Evolutionary conservation across 495 filamentous ascomycete genomes (phyloP).

Genomic region (Tuber calosporum): DNA sequence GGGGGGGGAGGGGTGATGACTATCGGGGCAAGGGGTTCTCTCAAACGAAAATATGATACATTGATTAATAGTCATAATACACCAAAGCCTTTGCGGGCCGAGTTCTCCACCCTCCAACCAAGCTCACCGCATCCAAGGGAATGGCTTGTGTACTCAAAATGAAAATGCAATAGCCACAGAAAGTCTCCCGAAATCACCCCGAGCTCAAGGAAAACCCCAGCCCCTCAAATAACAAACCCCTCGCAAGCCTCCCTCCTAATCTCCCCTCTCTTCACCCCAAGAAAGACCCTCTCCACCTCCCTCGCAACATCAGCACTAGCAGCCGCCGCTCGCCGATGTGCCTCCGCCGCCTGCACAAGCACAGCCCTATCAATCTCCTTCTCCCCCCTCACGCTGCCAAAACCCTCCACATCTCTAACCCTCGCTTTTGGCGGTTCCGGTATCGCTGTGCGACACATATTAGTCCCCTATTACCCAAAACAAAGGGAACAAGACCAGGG

Average conservation of each 20-base stretch:
- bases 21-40: not conserved
- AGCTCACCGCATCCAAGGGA: not conserved
- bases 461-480: not conserved
- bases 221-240: slow-evolving; percentile 2
- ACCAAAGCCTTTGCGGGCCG: not conserved
- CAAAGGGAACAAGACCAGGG: not conserved
- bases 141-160: not conserved
- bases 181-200: not conserved
- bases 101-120: not conserved
- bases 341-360: slow-evolving; percentile 19
- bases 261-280: not conserved
- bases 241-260: not conserved
- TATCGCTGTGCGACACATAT: not conserved
- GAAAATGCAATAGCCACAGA: not conserved
- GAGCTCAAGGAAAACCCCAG: not conserved
- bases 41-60: not conserved
- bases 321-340: slow-evolving; percentile 13
- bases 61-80: not conserved
- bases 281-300: slow-evolving; percentile 15
- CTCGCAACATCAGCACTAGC: slow-evolving; percentile 16
- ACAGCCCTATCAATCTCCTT: not conserved
- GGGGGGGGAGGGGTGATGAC: slow-evolving; percentile 12
- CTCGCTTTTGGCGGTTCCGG: not conserved
- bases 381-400: not conserved
- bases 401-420: not conserved